These are phyloP conservation scores for Thalassiosira delicatula DNA, from an alignment of 352 stramenopile genomes.

Conservation along the genomic window DNA sequence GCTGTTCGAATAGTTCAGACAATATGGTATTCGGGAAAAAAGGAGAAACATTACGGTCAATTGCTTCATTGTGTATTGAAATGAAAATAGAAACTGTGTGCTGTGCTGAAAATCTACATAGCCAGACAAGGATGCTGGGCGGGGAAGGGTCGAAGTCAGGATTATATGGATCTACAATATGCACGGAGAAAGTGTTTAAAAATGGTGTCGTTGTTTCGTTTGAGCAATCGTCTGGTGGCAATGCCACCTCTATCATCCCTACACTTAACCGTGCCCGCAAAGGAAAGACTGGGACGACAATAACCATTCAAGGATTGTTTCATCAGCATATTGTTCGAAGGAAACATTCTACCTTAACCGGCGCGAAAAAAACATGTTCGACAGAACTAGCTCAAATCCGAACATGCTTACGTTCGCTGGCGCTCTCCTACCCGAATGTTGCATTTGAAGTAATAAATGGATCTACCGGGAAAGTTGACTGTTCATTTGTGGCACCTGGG, in stretches of 20 bases:
- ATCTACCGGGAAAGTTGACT: constrained; percentile 37
- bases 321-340: constrained; percentile 36
- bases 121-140: not conserved
- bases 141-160: not conserved
- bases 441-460: constrained; percentile 34
- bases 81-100: constrained; percentile 50
- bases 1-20: constrained; percentile 40
- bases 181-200: constrained; percentile 44
- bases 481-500: not conserved
- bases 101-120: not conserved
- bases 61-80: constrained; percentile 46
- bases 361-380: constrained; percentile 6
- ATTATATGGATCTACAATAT: not conserved
- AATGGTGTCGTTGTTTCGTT: constrained; percentile 49
- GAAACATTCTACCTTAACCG: constrained; percentile 35
- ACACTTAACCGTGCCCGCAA: not conserved
- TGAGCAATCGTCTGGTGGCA: constrained; percentile 6
- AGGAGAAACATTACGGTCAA: constrained; percentile 48
- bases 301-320: constrained; percentile 46
- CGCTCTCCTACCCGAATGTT: constrained; percentile 38
- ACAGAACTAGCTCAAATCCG: constrained; percentile 31
- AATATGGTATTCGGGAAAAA: no score
- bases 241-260: constrained; percentile 16
- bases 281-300: constrained; percentile 31
- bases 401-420: constrained; percentile 26